Base-by-base conservation (phyloP, 108 stramenopile species). In the Cyclotella kingstonii region DNA sequence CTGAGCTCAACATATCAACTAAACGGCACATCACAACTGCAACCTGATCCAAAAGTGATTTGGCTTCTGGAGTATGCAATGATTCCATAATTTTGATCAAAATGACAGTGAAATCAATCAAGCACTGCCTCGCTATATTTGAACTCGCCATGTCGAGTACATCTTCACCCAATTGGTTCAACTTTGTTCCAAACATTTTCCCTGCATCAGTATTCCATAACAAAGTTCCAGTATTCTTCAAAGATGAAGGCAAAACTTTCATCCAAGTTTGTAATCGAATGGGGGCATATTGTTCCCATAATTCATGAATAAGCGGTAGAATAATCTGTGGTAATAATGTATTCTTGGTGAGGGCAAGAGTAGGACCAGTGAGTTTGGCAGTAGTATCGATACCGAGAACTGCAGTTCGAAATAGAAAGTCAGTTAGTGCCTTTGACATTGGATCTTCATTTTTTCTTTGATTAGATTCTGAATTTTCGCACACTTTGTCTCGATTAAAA, bases 51-150 rank as follows among this genome's bases (percentile, higher is more conserved):
- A 86, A 44, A 17, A 77, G 60, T 17, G 63, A 53, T 38, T 79
- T 50, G 35, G 81, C 61, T 70, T 91, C 90, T 3, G 86, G 86
- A 31, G 90, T 88, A 54, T 84, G 77, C 65, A 85, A 40, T 8
- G 84, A 82, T 57, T 85, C 83, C 5, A 75, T 52, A 6, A 84
- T 31, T 53, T 86, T 82, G 40, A 91, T 82, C 39, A 74, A 34
- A 5, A 66, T 44, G 3, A 82, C 86, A 57, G 80, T 86, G 21
- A 68, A 61, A 71, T 91, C 90, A 7, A 86, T 62, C 67, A 80
- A 68, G 14, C 72, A 79, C 63, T 87, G 86, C 39, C 86, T 55
- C 17, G 80, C 69, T 12, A 65, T 72, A 5, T 80, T 78, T 0
- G 79, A 74, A 38, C 74, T 73, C 28, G 77, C 42, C 22, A 66